A percentile compares a stretch with the other conserved stretches of the same genome.
These are phyloP conservation scores for Gynandropsis gynandra DNA, from an alignment of 345 rosid genomes.

Conservation along the genomic window DNA sequence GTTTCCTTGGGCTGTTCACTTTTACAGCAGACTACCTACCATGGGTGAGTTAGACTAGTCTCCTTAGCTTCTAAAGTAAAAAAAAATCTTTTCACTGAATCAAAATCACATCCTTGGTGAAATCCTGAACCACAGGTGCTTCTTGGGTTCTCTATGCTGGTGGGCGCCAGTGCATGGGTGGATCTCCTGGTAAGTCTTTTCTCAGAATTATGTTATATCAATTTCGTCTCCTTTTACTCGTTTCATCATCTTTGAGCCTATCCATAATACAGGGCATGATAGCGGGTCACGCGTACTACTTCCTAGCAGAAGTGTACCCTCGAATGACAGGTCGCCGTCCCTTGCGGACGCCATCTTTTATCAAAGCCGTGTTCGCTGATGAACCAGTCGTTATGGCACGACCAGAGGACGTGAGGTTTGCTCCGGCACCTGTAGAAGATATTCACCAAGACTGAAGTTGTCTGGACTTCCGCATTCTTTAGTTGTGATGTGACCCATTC, in stretches of 20 bases:
- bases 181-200: conserved; percentile 65
- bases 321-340: conserved; percentile 86
- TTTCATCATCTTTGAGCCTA: neutral
- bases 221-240: neutral
- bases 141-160: conserved; percentile 90
- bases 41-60: conserved; percentile 54
- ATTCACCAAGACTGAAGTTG: conserved; percentile 59
- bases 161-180: conserved; percentile 97
- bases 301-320: conserved; percentile 93
- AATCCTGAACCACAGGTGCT: conserved; percentile 52
- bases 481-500: too few relatives aligned
- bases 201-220: neutral
- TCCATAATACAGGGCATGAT: conserved; percentile 78
- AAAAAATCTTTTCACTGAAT: too few relatives aligned
- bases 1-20: conserved; percentile 92
- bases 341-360: conserved; percentile 69
- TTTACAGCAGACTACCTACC: conserved; percentile 97
- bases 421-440: conserved; percentile 62
- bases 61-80: neutral
- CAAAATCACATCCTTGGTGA: neutral
- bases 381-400: conserved; percentile 72
- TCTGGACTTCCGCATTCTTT: too few relatives aligned
- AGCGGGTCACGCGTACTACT: conserved; percentile 96
- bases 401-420: conserved; percentile 77
- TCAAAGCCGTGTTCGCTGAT: conserved; percentile 81